Evolutionary conservation across 208 protist species (phyloP).

Genomic region (Acanthamoeba triangularis): DNA sequence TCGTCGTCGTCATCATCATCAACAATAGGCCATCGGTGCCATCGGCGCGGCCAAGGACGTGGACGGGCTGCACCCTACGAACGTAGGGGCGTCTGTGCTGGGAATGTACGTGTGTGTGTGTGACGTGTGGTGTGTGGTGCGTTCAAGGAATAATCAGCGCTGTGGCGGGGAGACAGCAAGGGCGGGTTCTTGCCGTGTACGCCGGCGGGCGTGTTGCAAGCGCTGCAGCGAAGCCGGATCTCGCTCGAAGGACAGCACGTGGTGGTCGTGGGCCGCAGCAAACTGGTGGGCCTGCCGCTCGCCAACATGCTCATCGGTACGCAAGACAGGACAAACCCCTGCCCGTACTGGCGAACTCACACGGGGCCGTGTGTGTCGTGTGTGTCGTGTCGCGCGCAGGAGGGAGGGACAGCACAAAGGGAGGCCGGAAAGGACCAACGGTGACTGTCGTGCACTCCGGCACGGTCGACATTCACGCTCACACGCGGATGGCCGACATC

Average conservation of each 20-base stretch:
- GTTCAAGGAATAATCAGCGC: too few species aligned
- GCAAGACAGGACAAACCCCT: too few species aligned
- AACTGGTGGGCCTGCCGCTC: slow-evolving; percentile 96
- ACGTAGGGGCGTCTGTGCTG: slow-evolving; percentile 95
- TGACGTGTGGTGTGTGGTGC: neutral
- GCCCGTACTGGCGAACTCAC: too few species aligned
- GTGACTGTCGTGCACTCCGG: slow-evolving; percentile 97
- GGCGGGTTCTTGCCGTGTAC: slow-evolving; percentile 96
- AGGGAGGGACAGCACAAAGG: neutral
- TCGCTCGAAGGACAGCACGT: slow-evolving; percentile 92
- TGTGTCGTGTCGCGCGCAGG: neutral
- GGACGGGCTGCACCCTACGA: slow-evolving; percentile 96
- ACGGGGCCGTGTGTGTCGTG: too few species aligned
- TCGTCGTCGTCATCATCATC: neutral
- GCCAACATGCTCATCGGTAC: slow-evolving; percentile 91
- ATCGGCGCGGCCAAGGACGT: slow-evolving; percentile 93
- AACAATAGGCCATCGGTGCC: neutral
- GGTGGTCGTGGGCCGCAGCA: slow-evolving; percentile 96
- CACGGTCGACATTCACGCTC: slow-evolving; percentile 91
- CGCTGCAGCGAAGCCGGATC: slow-evolving; percentile 94
- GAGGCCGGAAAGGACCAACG: slow-evolving; percentile 92
- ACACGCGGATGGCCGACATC: slow-evolving; percentile 94
- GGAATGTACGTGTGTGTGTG: slow-evolving; percentile 86
- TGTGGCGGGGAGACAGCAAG: too few species aligned
- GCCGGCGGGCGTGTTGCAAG: slow-evolving; percentile 96